Conservation (phyloP, 257 asterid genomes). For the Scutellaria minor region DNA sequence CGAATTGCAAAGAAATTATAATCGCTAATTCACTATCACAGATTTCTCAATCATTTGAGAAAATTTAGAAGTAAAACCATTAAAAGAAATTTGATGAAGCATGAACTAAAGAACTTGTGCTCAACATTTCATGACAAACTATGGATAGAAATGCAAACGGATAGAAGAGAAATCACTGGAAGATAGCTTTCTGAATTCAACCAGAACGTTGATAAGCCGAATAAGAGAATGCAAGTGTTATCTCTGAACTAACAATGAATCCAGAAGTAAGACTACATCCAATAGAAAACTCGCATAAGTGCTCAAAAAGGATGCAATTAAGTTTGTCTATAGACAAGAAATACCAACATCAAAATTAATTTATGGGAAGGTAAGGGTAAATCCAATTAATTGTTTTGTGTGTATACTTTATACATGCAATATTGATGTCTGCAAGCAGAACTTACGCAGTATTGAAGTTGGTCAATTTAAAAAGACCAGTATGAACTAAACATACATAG, state of each 20-base stretch:
- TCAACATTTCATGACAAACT: constrained; percentile 19
- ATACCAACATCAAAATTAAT: not conserved
- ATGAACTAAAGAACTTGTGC: not conserved
- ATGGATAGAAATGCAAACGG: not conserved
- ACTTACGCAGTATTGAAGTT: not conserved
- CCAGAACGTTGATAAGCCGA: not conserved
- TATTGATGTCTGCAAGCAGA: not conserved
- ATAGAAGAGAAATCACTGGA: not conserved
- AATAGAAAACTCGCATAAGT: not conserved
- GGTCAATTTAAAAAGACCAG: not conserved
- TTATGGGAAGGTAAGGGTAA: not conserved
- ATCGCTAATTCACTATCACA: too few relatives aligned
- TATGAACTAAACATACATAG: not conserved
- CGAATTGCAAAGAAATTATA: too few relatives aligned
- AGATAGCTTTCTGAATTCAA: constrained; percentile 13
- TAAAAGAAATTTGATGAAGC: not conserved
- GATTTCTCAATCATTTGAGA: too few relatives aligned
- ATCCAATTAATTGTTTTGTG: not conserved
- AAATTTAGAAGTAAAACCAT: not conserved
- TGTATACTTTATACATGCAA: not conserved
- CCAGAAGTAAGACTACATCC: not conserved
- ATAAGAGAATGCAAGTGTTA: not conserved
- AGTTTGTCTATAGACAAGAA: not conserved
- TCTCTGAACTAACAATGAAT: not conserved
- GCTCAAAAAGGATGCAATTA: not conserved